Conservation (phyloP, 257 asterid species). For the Penstemon newberryi region DNA sequence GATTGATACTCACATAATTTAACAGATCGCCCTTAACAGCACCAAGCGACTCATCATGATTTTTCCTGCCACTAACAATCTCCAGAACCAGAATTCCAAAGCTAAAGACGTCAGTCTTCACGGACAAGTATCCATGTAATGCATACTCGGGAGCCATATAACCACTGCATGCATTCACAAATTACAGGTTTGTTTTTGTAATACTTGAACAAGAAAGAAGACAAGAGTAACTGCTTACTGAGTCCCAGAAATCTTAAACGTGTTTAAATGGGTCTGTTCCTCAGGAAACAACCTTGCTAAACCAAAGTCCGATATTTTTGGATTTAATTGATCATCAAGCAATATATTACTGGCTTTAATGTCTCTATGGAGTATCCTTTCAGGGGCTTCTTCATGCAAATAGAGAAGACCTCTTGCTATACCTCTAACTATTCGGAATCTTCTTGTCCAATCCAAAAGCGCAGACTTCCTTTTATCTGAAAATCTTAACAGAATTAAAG, state of each 20-base stretch:
- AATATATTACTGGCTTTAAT: constrained; percentile 89
- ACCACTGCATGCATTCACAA: constrained; percentile 54
- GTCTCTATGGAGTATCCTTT: constrained; percentile 79
- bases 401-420: constrained; percentile 79
- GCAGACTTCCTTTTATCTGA: constrained; percentile 57
- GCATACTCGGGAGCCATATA: constrained; percentile 96
- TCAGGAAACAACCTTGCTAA: constrained; percentile 86
- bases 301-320: constrained; percentile 92
- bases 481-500: constrained; percentile 11
- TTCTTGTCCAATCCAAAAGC: constrained; percentile 60
- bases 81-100: constrained; percentile 77
- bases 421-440: constrained; percentile 60
- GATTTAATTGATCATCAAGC: constrained; percentile 68
- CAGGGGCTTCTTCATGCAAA: constrained; percentile 91
- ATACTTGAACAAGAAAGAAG: constrained; percentile 14
- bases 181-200: constrained; percentile 4
- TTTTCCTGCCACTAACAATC: constrained; percentile 83
- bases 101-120: constrained; percentile 86
- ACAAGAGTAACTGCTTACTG: constrained; percentile 45
- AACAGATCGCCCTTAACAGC: constrained; percentile 65
- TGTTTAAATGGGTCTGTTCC: constrained; percentile 71
- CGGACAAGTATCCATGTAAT: constrained; percentile 71
- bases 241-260: constrained; percentile 78
- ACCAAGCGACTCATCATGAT: constrained; percentile 48
- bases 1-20: constrained; percentile 57